Evolutionary conservation across 1,284 basidiomycete species (phyloP), one percentile per base, ranked within the genome.

Genomic region (Cryptococcus depauperatus): DNA sequence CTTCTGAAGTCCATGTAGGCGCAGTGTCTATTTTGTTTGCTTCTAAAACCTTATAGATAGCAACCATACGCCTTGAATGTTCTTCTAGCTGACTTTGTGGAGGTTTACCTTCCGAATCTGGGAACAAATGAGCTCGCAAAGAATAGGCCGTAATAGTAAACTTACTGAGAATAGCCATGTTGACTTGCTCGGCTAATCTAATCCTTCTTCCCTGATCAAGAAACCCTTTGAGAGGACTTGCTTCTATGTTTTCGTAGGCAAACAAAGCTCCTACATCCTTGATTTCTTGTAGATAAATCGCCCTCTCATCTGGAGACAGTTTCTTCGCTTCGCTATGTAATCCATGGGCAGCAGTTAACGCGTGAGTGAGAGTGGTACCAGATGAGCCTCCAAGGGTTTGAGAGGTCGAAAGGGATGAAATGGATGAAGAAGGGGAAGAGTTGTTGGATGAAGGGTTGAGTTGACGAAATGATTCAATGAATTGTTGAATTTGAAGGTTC

Each of bases 211-310:
- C 43, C 51, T 69, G 66, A 32, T 66, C 58, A 45, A 71, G 47
- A 49, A 68, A 69, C 3, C 66, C 68, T 21, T 54, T 52, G 29
- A 70, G 49, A 7, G 63, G 59, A 49, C 66, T 67, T 25, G 47
- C 61, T 47, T 68, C 68, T 14, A 67, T 65, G 54, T 69, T 58
- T 14, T 54, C 62, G 56, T 71, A 71, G 28, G 65, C 68, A 30
- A 71, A 59, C 21, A 71, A 48, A 13, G 62, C 68, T n/a, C 62
- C 61, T 1, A 63, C 66, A 48, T 68, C 63, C 41, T 69, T 64
- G 44, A 70, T 62, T 51, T 69, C 67, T 43, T 64, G 55, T 16
- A 69, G 52, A 44, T 68, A 70, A 1, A 60, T 47, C 1, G 64
- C 64, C 35, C 62, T 43, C 21, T 59, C 60, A 6, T 63, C 60